Conservation (phyloP, 2,329 filamentous ascomycete species). For the Trichoderma sp. region DNA sequence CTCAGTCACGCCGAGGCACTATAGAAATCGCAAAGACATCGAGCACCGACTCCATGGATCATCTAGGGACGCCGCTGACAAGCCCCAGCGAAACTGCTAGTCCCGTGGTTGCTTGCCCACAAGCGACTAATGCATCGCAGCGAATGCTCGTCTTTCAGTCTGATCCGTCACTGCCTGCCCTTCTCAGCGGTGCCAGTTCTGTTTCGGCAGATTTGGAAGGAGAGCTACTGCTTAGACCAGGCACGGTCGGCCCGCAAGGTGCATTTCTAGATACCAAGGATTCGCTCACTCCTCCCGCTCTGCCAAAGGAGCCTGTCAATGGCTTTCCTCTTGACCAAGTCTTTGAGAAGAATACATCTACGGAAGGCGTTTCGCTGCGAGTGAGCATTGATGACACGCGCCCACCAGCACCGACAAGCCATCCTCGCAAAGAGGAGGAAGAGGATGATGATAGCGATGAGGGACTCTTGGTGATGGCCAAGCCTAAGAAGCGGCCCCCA, state of each 20-base stretch:
- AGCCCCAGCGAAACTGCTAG: constrained; percentile 57
- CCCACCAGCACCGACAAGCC: constrained; percentile 14
- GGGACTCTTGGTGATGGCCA: constrained; percentile 57
- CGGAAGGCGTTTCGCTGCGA: constrained; percentile 38
- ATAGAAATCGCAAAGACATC: constrained; percentile 52
- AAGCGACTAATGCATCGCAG: constrained; percentile 47
- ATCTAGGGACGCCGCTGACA: constrained; percentile 53
- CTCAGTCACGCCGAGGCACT: constrained; percentile 45
- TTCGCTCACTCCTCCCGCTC: constrained; percentile 56
- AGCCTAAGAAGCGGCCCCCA: constrained; percentile 48
- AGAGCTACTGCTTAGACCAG: constrained; percentile 57
- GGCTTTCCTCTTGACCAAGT: constrained; percentile 51
- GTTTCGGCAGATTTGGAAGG: constrained; percentile 64
- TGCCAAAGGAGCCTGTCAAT: constrained; percentile 48
- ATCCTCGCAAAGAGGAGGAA: constrained; percentile 36
- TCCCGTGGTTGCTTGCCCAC: constrained; percentile 47
- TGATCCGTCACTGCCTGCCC: constrained; percentile 63
- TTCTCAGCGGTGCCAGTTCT: constrained; percentile 65
- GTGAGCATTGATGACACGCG: constrained; percentile 33
- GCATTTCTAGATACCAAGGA: constrained; percentile 55
- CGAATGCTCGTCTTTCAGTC: constrained; percentile 59
- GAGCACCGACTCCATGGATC: constrained; percentile 54
- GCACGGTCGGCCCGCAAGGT: constrained; percentile 44
- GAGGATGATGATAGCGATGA: constrained; percentile 57
- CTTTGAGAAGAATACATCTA: constrained; percentile 37